Base-by-base conservation (phyloP, 495 filamentous ascomycete species). In the Rostrohypoxylon terebratum region DNA sequence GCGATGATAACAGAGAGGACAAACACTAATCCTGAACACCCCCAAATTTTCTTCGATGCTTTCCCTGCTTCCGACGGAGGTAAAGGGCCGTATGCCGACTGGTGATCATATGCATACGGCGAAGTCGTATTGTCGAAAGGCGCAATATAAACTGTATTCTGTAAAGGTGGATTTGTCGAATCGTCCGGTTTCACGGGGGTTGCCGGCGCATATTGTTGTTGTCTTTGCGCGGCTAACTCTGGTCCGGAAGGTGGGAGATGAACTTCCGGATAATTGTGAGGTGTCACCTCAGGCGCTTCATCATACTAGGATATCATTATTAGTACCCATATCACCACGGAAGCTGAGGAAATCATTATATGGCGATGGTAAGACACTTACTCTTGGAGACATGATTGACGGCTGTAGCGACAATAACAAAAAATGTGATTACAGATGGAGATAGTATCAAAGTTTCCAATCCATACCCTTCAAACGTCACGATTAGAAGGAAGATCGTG, bases 1-100 rank as follows among this genome's bases (percentile, higher is more conserved):
- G 77, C 79, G 61, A 84, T 81, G 42, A 82, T 77, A 45, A 76
- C 72, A 3, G 81, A 81, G 2, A 85, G 77, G 25, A 81, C 67
- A 42, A 85, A 82, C 6, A 83, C 79, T 14, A 84, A 62, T 4
- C 77, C 36, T 25, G 76, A 68, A 50, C 78, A 83, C 14, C 82
- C 81, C 58, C 77, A 79, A 70, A 82, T 74, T 36, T 59, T 50
- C 45, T 54, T 72, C 42, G 9, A 16, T 9, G 50, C 16, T 55
- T 33, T 74, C 18, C 28, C 70, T 4, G 61, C 60, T 48, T 71
- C 69, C n/a, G 55, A 66, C 18, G 70, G 40, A 54, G 57, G 51
- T 42, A 63, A 42, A 44, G 25, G 57, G 10, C 57, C 61, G 14
- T 70, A 67, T 14, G 38, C 60, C 4, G 50, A 53, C 21, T 66